Evolutionary conservation across 129 eudicot species (phyloP), one percentile per base, ranked within the genome.

Genomic region (Escallonia rubra): DNA sequence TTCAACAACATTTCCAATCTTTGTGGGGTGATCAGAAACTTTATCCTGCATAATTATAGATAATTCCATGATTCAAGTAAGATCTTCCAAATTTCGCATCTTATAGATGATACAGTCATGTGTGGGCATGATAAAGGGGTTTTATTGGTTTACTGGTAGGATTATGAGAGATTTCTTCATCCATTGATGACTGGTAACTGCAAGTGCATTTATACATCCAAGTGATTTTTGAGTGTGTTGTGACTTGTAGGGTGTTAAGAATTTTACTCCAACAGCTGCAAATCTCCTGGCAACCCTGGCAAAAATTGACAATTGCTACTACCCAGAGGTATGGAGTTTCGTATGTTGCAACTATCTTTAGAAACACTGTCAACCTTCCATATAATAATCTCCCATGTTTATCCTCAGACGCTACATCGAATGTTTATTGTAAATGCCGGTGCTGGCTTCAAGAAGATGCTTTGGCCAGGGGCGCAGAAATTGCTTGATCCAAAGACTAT

Each of bases 401-500:
- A 61, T 71, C 61, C 65, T 67, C 72, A 90, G 96, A 90, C 96
- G 41, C 89, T 90, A 63, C 88, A 90, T 61, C 88, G 76, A 62
- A 81, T 90, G 96, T 86, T 76, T 67, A 55, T 90, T 62, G 88
- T 86, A 51, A 90, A 90, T 84, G 96, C 96, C 75, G 86, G 95
- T 63, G 43, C 85, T 68, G 86, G 86, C 58, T 90, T 90, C 66
- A 86, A 75, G 81, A 90, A 81, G 79, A 80, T 84, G 79, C 79
- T 90, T 64, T 90, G 96, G 96, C 96, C 96, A 34, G 95, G 95
- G 57, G 96, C 95, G 55, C 88, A 83, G 75, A 86, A 79, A 72
- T 86, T 86, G 69, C 77, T 90, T 42, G 96, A 90, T 72, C 66
- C 91, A 51, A 86, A 84, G 76, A 90, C 96, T 47, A 82, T 86